phyloP scores from a whole-genome alignment of 192 early-diverging fungal genomes.

The Coemansia guatemalensis region DNA sequence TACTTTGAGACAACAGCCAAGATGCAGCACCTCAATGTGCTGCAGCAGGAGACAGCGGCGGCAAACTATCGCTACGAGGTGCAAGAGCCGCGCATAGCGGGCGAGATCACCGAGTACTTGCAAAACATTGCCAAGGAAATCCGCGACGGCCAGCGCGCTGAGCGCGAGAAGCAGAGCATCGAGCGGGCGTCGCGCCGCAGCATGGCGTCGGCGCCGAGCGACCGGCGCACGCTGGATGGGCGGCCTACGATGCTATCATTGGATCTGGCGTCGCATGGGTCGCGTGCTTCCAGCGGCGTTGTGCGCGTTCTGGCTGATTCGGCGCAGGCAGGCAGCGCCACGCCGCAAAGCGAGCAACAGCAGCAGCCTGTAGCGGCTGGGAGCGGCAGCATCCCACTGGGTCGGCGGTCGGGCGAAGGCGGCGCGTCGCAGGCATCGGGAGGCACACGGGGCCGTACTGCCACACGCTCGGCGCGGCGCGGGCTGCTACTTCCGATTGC shows the following conservation, averaged over 20 bases:
- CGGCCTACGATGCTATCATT: constrained; percentile 48
- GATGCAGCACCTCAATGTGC: constrained; percentile 65
- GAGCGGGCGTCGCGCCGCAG: constrained; percentile 40
- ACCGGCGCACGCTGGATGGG: constrained; percentile 48
- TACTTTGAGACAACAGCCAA: constrained; percentile 73
- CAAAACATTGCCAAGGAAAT: constrained; percentile 72
- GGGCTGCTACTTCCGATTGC: constrained; percentile 51
- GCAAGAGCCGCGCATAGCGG: constrained; percentile 67
- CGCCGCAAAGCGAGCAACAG: neutral
- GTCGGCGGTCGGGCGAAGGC: constrained; percentile 32
- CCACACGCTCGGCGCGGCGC: constrained; percentile 25
- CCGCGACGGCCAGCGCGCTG: constrained; percentile 51
- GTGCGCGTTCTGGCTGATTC: constrained; percentile 29
- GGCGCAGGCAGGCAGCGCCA: neutral
- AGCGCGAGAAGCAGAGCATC: constrained; percentile 40
- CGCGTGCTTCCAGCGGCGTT: constrained; percentile 23
- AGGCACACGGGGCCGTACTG: constrained; percentile 12
- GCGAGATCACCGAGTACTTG: constrained; percentile 76
- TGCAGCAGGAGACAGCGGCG: constrained; percentile 73
- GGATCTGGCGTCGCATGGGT: constrained; percentile 19
- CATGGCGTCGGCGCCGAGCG: constrained; percentile 38
- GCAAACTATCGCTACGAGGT: constrained; percentile 87
- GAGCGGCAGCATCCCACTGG: constrained; percentile 1
- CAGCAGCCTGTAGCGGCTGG: neutral
- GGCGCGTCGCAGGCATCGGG: constrained; percentile 1